Evolutionary conservation across 2,329 filamentous ascomycete species (phyloP).

Genomic region (Cercospora berteroae): DNA sequence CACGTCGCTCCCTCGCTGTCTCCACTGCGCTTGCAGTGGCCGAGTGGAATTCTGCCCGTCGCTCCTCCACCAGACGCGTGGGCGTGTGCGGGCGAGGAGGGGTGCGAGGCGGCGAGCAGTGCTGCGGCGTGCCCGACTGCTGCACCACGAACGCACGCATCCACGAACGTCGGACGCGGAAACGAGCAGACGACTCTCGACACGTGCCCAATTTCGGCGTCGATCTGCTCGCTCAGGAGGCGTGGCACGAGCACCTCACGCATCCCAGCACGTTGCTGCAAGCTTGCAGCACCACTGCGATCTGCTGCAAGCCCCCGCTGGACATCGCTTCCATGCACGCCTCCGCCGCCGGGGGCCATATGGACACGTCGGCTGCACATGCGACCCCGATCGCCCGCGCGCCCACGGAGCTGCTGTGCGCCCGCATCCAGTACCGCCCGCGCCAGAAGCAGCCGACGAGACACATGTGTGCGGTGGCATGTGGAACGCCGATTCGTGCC

Average conservation of each 20-base stretch:
- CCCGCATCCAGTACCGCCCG: neutral
- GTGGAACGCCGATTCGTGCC: neutral
- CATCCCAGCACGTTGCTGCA: constrained; percentile 22
- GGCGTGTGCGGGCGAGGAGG: neutral
- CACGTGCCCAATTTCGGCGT: constrained; percentile 20
- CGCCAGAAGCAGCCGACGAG: neutral
- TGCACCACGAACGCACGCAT: neutral
- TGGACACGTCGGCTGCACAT: constrained; percentile 11
- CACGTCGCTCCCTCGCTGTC: constrained; percentile 1
- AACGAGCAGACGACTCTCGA: neutral
- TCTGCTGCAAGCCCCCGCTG: constrained; percentile 10
- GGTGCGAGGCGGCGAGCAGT: neutral
- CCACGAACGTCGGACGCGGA: neutral
- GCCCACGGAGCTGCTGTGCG: neutral
- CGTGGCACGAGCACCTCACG: constrained; percentile 14
- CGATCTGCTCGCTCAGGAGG: constrained; percentile 20
- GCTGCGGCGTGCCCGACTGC: neutral
- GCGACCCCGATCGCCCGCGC: constrained; percentile 13
- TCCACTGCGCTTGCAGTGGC: constrained; percentile 16
- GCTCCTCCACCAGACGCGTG: neutral
- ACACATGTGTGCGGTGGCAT: constrained; percentile 4
- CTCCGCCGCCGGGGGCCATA: constrained; percentile 15
- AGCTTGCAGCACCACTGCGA: constrained; percentile 14
- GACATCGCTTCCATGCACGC: constrained; percentile 18
- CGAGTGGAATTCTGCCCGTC: constrained; percentile 9